Conservation (phyloP, 2,329 filamentous ascomycete genomes). For the Epichloe amarillans region DNA sequence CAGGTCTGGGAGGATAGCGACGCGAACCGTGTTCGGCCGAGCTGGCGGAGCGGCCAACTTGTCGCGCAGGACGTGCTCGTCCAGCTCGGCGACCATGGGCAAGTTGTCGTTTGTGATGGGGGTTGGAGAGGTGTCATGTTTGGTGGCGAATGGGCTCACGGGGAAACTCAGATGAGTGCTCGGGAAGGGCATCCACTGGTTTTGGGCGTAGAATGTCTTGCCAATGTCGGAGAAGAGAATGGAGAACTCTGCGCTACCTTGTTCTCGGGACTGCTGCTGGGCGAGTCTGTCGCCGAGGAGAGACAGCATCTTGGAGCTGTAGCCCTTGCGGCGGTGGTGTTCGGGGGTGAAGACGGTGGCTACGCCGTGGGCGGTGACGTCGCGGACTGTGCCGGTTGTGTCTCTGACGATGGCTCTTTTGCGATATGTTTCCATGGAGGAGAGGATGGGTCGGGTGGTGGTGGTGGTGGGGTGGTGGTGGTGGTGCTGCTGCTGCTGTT, state of each 20-base stretch:
- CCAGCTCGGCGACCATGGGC: conserved; percentile 44
- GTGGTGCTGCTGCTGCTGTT: too few relatives aligned
- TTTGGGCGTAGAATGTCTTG: conserved; percentile 62
- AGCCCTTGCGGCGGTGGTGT: conserved; percentile 55
- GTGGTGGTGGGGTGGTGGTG: conserved; percentile 17
- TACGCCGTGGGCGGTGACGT: conserved; percentile 58
- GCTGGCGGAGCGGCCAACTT: conserved; percentile 26
- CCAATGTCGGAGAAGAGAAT: conserved; percentile 81
- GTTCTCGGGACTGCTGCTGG: conserved; percentile 12
- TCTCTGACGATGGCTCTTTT: conserved; percentile 40
- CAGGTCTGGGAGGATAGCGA: conserved; percentile 19
- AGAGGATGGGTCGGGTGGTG: conserved; percentile 38
- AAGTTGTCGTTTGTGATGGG: conserved; percentile 49
- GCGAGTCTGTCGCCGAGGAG: conserved; percentile 41
- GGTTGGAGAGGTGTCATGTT: conserved; percentile 12
- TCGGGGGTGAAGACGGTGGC: conserved; percentile 67
- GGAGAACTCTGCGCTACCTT: conserved; percentile 45
- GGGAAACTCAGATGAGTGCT: conserved; percentile 59
- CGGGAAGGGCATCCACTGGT: conserved; percentile 64
- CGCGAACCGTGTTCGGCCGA: conserved; percentile 16
- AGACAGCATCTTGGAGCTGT: conserved; percentile 62
- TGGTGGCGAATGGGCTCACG: conserved; percentile 13
- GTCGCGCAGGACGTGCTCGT: conserved; percentile 48
- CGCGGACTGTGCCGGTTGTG: conserved; percentile 22
- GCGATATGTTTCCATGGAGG: conserved; percentile 50